Evolutionary conservation across 768 basidiomycete genomes (phyloP), one percentile per base, ranked within the genome.

Genomic region (Tylopilus sp.): DNA sequence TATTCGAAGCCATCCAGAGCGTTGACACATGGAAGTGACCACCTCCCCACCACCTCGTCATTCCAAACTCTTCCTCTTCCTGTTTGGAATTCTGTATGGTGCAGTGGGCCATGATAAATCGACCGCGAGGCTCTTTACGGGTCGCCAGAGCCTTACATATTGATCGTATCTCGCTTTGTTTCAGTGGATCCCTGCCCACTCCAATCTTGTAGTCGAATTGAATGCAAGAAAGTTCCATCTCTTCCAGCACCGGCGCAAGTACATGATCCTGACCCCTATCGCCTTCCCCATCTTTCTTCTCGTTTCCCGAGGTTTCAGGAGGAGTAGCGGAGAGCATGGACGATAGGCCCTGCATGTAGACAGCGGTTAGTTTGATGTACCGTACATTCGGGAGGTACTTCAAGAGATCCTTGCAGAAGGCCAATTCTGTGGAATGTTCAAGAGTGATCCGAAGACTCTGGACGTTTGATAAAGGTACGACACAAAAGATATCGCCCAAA

Each of bases 211-310:
- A n/a, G n/a, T n/a, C n/a, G n/a, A n/a, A n/a, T n/a, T n/a, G n/a
- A n/a, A n/a, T n/a, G n/a, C n/a, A n/a, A n/a, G n/a, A n/a, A 8
- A 43, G 13, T 14, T 43, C 42, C 42, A 43, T n/a, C 26, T 43
- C 26, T 14, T 64, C 4, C 60, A 64, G 2, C 43, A 38, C 24
- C 36, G 54, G 13, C 10, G 61, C 30, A 21, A 45, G 6, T 3
- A 21, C 12, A 8, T 8, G 9, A 13, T 45, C 3, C 14, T 4
- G 12, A 16, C 13, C 22, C 9, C 40, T 3, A 4, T 16, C 24
- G 8, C 13, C 6, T n/a, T n/a, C n/a, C n/a, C n/a, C n/a, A 3
- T 17, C 11, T 16, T 14, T 14, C 5, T n/a, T 24, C 28, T 13
- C 5, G 26, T 26, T 11, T 12, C 29, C 42, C 10, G 14, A 6